These are phyloP conservation scores for Aspergillus sp. DNA, from an alignment of 2,329 filamentous ascomycete genomes.

Conservation along the genomic window DNA sequence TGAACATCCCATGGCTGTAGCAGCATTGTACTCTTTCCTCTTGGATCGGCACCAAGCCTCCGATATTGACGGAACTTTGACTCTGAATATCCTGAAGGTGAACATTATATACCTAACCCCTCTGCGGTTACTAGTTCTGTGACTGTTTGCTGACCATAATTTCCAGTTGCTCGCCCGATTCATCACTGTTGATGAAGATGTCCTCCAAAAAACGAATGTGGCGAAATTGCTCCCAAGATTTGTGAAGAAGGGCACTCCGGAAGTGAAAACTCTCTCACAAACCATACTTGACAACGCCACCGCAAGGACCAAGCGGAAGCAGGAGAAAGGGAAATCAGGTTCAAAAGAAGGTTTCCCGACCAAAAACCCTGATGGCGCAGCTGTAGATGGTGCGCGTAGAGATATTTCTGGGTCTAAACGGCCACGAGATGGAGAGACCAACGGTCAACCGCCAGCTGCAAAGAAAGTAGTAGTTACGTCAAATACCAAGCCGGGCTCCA, in stretches of 20 bases:
- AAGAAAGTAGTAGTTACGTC: constrained; percentile 41
- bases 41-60: constrained; percentile 49
- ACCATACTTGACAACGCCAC: constrained; percentile 53
- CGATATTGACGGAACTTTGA: constrained; percentile 47
- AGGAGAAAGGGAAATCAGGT: constrained; percentile 36
- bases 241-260: constrained; percentile 59
- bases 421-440: constrained; percentile 38
- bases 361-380: constrained; percentile 18
- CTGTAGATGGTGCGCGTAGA: constrained; percentile 15
- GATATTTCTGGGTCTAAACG: constrained; percentile 39
- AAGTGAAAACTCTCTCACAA: constrained; percentile 56
- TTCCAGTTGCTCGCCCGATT: constrained; percentile 54
- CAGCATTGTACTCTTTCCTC: constrained; percentile 50
- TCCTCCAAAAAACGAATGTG: constrained; percentile 60
- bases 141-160: constrained; percentile 22
- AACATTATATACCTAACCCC: constrained; percentile 2
- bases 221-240: constrained; percentile 58
- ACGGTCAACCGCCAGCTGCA: constrained; percentile 32
- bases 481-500: constrained; percentile 33
- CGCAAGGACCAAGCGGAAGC: constrained; percentile 45
- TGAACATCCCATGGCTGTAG: constrained; percentile 48
- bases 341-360: constrained; percentile 36
- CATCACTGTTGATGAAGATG: constrained; percentile 57
- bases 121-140: background rate
- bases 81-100: constrained; percentile 48